phyloP scores from a whole-genome alignment of 2,329 filamentous ascomycete species.

The Drechslerella coelobrocha region DNA sequence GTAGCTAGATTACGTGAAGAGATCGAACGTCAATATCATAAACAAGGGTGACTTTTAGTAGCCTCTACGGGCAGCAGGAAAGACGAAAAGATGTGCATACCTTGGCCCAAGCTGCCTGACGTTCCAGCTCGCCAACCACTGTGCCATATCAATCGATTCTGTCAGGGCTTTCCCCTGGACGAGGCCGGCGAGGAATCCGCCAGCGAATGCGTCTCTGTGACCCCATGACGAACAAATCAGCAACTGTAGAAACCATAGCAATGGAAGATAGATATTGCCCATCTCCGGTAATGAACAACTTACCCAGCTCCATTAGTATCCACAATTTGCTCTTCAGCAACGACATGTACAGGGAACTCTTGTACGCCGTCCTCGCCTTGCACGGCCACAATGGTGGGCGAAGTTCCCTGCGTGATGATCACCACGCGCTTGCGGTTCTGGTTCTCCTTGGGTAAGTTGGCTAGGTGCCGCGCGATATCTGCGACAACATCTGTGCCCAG shows the following conservation, averaged over 20 bases:
- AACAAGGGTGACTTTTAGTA: neutral
- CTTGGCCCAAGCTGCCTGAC: slow-evolving; percentile 95
- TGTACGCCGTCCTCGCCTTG: slow-evolving; percentile 71
- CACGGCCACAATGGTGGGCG: slow-evolving; percentile 83
- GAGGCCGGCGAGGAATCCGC: slow-evolving; percentile 88
- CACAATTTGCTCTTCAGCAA: slow-evolving; percentile 78
- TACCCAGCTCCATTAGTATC: slow-evolving; percentile 93
- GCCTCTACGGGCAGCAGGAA: neutral
- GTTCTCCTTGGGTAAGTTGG: slow-evolving; percentile 92
- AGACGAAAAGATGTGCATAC: slow-evolving; percentile 66
- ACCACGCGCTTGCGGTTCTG: slow-evolving; percentile 79
- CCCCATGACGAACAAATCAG: neutral
- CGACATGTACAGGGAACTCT: slow-evolving; percentile 80
- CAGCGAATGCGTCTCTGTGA: slow-evolving; percentile 87
- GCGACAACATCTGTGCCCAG: slow-evolving; percentile 77
- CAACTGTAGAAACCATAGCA: slow-evolving; percentile 37
- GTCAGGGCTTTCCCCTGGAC: slow-evolving; percentile 82
- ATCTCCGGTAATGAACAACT: slow-evolving; percentile 53
- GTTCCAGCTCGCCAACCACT: slow-evolving; percentile 93
- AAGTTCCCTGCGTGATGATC: slow-evolving; percentile 93
- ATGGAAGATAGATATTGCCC: neutral
- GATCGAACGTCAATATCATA: slow-evolving; percentile 11
- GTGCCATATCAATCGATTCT: slow-evolving; percentile 84
- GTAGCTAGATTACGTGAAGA: no score
- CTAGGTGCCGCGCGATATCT: slow-evolving; percentile 83